These are phyloP conservation scores for Penicillium sp. DNA, from an alignment of 2,329 filamentous ascomycete species.

Conservation along the genomic window DNA sequence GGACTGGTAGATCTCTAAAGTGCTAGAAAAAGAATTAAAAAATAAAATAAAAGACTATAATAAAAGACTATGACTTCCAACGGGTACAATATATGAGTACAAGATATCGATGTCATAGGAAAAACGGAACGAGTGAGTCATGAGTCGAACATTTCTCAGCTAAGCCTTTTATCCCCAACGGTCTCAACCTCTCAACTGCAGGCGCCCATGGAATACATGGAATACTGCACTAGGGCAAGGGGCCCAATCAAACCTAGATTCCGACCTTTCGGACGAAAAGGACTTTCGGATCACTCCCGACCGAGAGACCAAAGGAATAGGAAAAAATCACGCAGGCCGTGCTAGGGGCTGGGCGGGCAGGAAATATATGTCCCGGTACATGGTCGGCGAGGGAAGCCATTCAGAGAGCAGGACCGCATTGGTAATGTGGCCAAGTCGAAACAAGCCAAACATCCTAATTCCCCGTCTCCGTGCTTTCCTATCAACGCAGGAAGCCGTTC, in stretches of 20 bases:
- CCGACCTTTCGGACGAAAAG: background rate
- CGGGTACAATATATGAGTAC: too few species aligned
- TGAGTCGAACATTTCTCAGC: conserved; percentile 9
- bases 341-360: background rate
- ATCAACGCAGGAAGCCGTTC: background rate
- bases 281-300: background rate
- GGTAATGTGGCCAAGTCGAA: conserved; percentile 5
- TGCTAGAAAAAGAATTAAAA: too few species aligned
- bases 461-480: conserved; percentile 4
- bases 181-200: background rate
- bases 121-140: too few species aligned
- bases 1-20: background rate
- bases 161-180: conserved; percentile 4
- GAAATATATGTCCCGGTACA: background rate
- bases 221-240: background rate
- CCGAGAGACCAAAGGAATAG: background rate
- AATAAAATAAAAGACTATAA: too few species aligned
- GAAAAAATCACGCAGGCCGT: conserved; percentile 5
- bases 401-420: conserved; percentile 7
- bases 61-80: background rate
- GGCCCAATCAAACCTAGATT: conserved; percentile 6
- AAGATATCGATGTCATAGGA: too few species aligned
- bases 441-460: background rate
- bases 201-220: background rate
- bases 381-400: conserved; percentile 16